Conservation (phyloP, 2,329 filamentous ascomycete genomes). For the Monosporascus cannonballus region DNA sequence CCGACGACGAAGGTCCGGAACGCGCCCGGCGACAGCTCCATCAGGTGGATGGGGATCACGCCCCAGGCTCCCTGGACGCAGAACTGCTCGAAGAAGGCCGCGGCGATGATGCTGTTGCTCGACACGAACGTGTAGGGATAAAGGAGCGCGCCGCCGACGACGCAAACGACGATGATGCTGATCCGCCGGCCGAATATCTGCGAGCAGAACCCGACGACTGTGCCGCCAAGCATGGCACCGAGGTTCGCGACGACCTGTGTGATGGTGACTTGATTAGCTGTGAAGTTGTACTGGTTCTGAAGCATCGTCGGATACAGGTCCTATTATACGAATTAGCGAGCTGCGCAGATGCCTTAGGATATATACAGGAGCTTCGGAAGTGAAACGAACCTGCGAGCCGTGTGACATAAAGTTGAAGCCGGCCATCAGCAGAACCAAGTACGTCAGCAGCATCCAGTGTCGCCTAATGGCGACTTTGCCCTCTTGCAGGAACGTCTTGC, state of each 20-base stretch:
- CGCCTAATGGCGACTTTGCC: slow-evolving; percentile 71
- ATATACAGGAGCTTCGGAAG: not conserved
- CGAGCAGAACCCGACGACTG: slow-evolving; percentile 58
- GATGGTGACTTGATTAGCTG: slow-evolving; percentile 53
- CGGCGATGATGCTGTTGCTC: slow-evolving; percentile 61
- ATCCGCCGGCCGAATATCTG: slow-evolving; percentile 65
- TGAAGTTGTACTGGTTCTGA: slow-evolving; percentile 47
- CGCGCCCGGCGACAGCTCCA: slow-evolving; percentile 66
- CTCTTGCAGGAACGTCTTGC: slow-evolving; percentile 65
- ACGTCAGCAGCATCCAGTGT: slow-evolving; percentile 75
- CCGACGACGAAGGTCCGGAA: slow-evolving; percentile 73
- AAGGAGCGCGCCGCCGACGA: slow-evolving; percentile 66
- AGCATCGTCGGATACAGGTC: slow-evolving; percentile 58
- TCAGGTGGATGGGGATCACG: slow-evolving; percentile 70
- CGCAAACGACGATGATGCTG: slow-evolving; percentile 58
- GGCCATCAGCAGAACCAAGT: slow-evolving; percentile 81
- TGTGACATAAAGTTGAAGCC: slow-evolving; percentile 92
- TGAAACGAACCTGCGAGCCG: slow-evolving; percentile 45
- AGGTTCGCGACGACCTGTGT: slow-evolving; percentile 69
- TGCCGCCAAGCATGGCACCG: slow-evolving; percentile 64
- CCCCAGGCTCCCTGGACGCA: slow-evolving; percentile 74
- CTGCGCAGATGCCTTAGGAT: not conserved
- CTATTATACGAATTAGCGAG: slow-evolving; percentile 16
- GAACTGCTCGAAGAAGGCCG: slow-evolving; percentile 80
- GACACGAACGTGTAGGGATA: slow-evolving; percentile 76